Base-by-base conservation (phyloP, 805 yeast species). In the Maudiozyma bulderi region DNA sequence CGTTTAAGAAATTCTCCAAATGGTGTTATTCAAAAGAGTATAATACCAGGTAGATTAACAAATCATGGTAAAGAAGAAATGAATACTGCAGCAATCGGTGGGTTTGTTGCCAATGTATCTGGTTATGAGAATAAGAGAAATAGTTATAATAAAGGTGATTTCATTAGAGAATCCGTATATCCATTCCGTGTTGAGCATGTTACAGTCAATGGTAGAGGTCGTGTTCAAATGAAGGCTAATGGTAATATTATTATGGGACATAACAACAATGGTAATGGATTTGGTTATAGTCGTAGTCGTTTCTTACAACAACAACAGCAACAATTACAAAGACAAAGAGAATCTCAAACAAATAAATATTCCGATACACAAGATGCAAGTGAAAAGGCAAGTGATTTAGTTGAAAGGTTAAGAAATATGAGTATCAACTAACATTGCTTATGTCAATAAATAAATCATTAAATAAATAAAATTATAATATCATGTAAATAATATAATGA, bases 1-100 rank as follows among this genome's bases (percentile, higher is more conserved):
- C 76, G 87, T 62, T 68, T 87, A 38, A 61, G 70, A 50, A 84
- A 80, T 62, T 72, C 84, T 4, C 93, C 95, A 26, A 78, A 82
- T 57, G 95, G 95, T 45, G 66, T 80, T 28, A 69, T 75, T 44
- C 65, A 68, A 10, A 76, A 75, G 30, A 69, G 69, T 47, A 72
- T 82, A 40, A 79, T 78, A 15, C 86, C 89, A 13, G 95, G 91
- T 51, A 79, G 95, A 71, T 67, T 78, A 43, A 31, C 50, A 8
- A 48, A 34, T n/a, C 44, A 46, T 26, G 47, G 44, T 34, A 46
- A 47, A 9, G 35, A 35, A 15, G 45, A 45, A 14, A 31, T 47
- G 20, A 46, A 43, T 50, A 75, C 76, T 46, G 69, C 69, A 31
- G 89, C 86, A 8, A 72, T 81, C 53, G 88, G 84, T 55, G 86